Evolutionary conservation across 352 stramenopile genomes (phyloP).

Genomic region (Phytophthora pluvialis): DNA sequence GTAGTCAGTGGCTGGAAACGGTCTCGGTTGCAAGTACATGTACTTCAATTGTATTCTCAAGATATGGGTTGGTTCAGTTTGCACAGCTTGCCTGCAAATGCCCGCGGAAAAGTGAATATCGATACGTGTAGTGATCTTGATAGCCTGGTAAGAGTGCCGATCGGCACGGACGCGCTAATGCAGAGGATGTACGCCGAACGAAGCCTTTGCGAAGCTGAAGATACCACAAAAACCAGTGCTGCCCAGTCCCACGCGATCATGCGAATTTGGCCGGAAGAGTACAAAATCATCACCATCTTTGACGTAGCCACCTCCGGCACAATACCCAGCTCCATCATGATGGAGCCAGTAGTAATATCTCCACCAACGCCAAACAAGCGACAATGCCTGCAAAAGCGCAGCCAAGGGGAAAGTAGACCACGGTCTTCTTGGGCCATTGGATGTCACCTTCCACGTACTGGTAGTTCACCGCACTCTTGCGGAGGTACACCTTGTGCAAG

Average conservation of each 20-base stretch:
- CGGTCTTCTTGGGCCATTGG: conserved; percentile 49
- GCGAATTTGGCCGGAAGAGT: conserved; percentile 65
- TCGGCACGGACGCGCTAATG: conserved; percentile 43
- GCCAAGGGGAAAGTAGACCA: conserved; percentile 50
- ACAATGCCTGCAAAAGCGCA: conserved; percentile 52
- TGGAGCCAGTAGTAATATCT: conserved; percentile 39
- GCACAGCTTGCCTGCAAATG: conserved; percentile 27
- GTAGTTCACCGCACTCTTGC: conserved; percentile 52
- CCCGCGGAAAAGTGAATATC: conserved; percentile 40
- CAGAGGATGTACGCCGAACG: conserved; percentile 57
- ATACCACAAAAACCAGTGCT: conserved; percentile 51
- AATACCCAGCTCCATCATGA: conserved; percentile 44
- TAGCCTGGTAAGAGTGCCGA: conserved; percentile 49
- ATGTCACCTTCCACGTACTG: conserved; percentile 50
- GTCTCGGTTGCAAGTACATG: conserved; percentile 1
- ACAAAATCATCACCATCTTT: conserved; percentile 58
- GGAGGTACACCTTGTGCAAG: conserved; percentile 44
- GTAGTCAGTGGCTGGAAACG: neutral
- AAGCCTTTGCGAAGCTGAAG: conserved; percentile 53
- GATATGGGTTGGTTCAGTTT: neutral
- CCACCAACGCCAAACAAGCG: conserved; percentile 62
- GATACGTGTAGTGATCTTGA: conserved; percentile 53
- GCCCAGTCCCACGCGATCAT: conserved; percentile 67
- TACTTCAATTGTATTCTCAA: neutral
- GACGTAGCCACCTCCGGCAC: conserved; percentile 50